Base-by-base conservation (phyloP, 768 basidiomycete genomes). In the Cystoderma amianthinum region DNA sequence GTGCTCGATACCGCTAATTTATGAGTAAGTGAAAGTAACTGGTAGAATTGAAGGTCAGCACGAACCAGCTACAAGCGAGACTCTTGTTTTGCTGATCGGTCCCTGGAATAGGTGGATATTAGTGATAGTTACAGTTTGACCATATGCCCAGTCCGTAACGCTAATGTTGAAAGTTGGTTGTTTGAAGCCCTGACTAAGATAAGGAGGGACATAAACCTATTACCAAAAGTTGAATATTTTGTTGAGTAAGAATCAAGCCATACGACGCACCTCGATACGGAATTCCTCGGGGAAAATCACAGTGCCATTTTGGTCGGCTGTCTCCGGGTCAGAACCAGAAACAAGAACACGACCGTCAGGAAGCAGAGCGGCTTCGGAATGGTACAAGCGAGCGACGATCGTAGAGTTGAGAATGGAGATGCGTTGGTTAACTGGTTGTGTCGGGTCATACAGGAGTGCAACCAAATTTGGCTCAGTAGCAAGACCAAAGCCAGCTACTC, bases 131-230 rank as follows among this genome's bases (percentile, higher is more conserved):
- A 78, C 77, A n/a, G 57, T 56, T 9, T 70, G 68, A 0, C 74
- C 69, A 20, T 81, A 78, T 0, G 50, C 57, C 84, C 85, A 88
- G 52, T 90, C 85, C 9, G 68, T 74, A 43, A 66, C 55, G 0
- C 68, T 48, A 33, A 85, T 67, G 16, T 68, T 77, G 56, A 79
- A 84, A 32, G 59, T 64, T 0, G 85, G 92, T 43, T 82, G 84
- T 3, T 48, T 56, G 46, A 70, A 61, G 7, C 84, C 84, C 47
- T 74, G 61, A 46, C 63, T 78, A 45, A 90, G 72, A 60, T 95
- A 97, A 12, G 86, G 88, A 4, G 95, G 95, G 51, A 86, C 74
- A 63, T 95, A 96, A 19, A 83, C 80, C 66, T 68, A 32, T 72
- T 48, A 73, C 17, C 5, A 24, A 7, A 5, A 23, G 10, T 17